A percentile compares a stretch with the other conserved stretches of the same genome.
These are phyloP conservation scores for Rhodomyrtus psidioides DNA, from an alignment of 441 rosid genomes.

Conservation along the genomic window DNA sequence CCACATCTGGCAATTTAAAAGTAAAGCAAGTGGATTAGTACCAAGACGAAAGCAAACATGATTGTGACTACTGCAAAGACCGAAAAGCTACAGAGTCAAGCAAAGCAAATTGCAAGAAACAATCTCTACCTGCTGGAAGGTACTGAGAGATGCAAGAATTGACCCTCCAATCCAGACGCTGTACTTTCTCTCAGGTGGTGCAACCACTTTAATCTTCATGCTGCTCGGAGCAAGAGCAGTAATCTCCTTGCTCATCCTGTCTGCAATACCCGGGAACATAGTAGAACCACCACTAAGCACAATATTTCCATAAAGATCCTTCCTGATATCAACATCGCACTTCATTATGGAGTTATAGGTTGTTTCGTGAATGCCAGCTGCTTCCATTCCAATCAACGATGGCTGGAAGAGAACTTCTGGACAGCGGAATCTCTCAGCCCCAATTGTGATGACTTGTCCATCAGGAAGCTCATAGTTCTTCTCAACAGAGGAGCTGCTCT, in stretches of 20 bases:
- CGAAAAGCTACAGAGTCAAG: neutral
- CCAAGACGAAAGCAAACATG: neutral
- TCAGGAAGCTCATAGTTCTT: slow-evolving; percentile 20
- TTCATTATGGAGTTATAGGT: neutral
- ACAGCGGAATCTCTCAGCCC: slow-evolving; percentile 21
- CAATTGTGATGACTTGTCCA: slow-evolving; percentile 18
- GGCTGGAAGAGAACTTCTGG: slow-evolving; percentile 25
- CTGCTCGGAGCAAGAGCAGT: slow-evolving; percentile 14
- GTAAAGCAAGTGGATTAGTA: neutral
- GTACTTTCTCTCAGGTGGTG: slow-evolving; percentile 7
- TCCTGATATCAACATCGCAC: slow-evolving; percentile 4
- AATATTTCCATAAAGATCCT: slow-evolving; percentile 10
- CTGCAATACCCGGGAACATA: slow-evolving; percentile 9
- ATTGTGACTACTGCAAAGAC: neutral
- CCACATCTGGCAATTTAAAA: slow-evolving; percentile 38
- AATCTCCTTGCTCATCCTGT: slow-evolving; percentile 13
- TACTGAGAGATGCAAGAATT: slow-evolving; percentile 11
- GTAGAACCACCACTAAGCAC: slow-evolving; percentile 9
- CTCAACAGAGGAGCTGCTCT: slow-evolving; percentile 20
- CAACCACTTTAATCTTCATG: slow-evolving; percentile 9
- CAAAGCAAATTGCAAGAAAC: neutral
- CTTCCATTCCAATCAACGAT: slow-evolving; percentile 18
- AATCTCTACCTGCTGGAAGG: slow-evolving; percentile 6
- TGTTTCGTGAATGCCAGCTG: neutral
- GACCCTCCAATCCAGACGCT: slow-evolving; percentile 14